Percentiles rank a stretch among this genome's conserved stretches.
phyloP scores from a whole-genome alignment of 2,329 filamentous ascomycete genomes.

The Verticillium alfalfae region DNA sequence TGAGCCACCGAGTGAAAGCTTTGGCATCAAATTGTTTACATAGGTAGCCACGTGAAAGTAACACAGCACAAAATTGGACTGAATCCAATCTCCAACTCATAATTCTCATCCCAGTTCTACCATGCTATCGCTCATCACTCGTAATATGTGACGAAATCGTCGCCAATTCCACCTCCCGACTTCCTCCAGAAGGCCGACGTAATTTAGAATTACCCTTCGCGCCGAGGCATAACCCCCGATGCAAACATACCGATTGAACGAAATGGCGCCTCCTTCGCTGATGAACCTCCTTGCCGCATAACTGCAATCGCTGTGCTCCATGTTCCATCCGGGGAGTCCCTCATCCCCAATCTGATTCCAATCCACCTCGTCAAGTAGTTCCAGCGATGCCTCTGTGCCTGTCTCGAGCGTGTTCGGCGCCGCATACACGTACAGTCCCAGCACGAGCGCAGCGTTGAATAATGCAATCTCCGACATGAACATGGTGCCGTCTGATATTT shows the following conservation, averaged over 20 bases:
- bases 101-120: too few relatives aligned
- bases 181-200: background rate
- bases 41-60: background rate
- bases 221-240: background rate
- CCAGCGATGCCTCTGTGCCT: too few relatives aligned
- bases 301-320: too few relatives aligned
- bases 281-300: too few relatives aligned
- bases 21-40: too few relatives aligned
- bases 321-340: too few relatives aligned
- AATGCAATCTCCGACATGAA: background rate
- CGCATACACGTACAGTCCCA: background rate
- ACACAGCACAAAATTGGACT: background rate
- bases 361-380: too few relatives aligned
- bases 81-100: background rate
- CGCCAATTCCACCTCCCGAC: background rate
- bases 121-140: background rate
- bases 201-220: background rate
- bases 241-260: background rate
- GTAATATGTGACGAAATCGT: background rate
- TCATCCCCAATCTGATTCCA: too few relatives aligned
- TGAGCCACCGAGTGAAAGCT: too few relatives aligned
- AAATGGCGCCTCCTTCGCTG: background rate
- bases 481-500: background rate
- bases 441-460: background rate
- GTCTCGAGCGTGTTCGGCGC: too few relatives aligned